Evolutionary conservation across 768 basidiomycete genomes (phyloP), one percentile per base, ranked within the genome.

Genomic region (Dacryopinax primogenitus): DNA sequence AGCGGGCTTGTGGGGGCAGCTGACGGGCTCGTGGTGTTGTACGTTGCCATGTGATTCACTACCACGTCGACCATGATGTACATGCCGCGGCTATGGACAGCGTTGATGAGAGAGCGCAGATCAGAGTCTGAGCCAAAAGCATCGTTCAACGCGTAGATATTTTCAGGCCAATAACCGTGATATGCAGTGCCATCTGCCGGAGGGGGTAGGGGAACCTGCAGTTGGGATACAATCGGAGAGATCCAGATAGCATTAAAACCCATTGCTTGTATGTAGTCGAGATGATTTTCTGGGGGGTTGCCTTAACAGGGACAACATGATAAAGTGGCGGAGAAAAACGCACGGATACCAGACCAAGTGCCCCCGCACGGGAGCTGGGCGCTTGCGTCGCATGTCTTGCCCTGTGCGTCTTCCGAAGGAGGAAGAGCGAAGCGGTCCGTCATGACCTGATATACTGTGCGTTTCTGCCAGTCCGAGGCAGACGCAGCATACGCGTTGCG

Each of bases 191-290:
- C 75, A 16, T 68, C 69, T 1, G 64, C 63, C 9, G 72, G 73
- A 9, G 67, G 51, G 2, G 51, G 51, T 15, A 58, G 51, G 4
- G 51, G 51, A 30, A 58, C 51, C 51, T 58, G 51, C 7, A 58
- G 51, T 30, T 58, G 73, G 32, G 68, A 32, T 12, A 70, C 72
- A 34, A 74, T 71, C 13, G 75, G 75, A 0, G 69, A 70, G 65
- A 76, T 75, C 74, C 74, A 76, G 58, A 76, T 62, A 13, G 72
- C 73, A 64, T 75, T 71, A 65, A 75, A 76, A 0, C 75, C 74
- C 70, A 74, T 71, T 1, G 70, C 71, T 32, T 74, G 70, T 39
- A 76, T 73, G 61, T 76, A 76, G 64, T 75, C 74, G 15, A 76
- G 66, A 63, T 74, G 68, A 34, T 67, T 58, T 32, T 58, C 51